A percentile compares a stretch with the other conserved stretches of the same genome.
Conservation (phyloP, 2,329 filamentous ascomycete species). For the Elsinoe fawcettii region DNA sequence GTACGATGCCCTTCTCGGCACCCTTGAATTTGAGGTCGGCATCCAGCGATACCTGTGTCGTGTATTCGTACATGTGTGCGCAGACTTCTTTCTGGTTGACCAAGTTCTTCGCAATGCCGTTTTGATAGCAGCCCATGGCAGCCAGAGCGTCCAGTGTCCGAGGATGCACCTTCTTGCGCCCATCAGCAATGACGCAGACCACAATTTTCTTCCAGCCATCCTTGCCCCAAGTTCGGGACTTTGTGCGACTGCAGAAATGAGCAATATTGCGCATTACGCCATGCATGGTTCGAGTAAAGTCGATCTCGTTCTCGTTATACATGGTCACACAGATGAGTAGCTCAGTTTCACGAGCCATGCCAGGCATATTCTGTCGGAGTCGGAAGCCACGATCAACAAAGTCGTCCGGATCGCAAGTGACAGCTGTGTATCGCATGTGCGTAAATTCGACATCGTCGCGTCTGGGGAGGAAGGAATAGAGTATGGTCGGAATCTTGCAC, state of each 20-base stretch:
- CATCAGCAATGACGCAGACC: slow-evolving; percentile 92
- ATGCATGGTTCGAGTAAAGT: slow-evolving; percentile 96
- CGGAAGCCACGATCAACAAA: slow-evolving; percentile 86
- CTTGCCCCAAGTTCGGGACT: slow-evolving; percentile 93
- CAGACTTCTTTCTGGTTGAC: slow-evolving; percentile 95
- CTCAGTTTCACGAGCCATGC: slow-evolving; percentile 80
- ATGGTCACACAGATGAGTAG: slow-evolving; percentile 96
- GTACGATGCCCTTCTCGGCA: slow-evolving; percentile 96
- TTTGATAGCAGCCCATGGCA: slow-evolving; percentile 95
- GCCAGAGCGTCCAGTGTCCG: slow-evolving; percentile 89
- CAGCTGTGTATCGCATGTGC: slow-evolving; percentile 96
- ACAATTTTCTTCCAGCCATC: slow-evolving; percentile 99
- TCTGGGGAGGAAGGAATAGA: slow-evolving; percentile 92
- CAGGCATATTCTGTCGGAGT: slow-evolving; percentile 80
- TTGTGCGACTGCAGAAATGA: slow-evolving; percentile 87
- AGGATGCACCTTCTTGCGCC: slow-evolving; percentile 85
- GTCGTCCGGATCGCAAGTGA: slow-evolving; percentile 96
- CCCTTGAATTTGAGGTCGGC: slow-evolving; percentile 97
- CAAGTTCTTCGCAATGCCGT: slow-evolving; percentile 96
- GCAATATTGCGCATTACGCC: slow-evolving; percentile 97
- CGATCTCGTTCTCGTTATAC: slow-evolving; percentile 98
- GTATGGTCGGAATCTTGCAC: slow-evolving; percentile 97
- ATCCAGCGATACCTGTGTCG: slow-evolving; percentile 93
- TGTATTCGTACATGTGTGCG: slow-evolving; percentile 98
- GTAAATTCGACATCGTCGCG: slow-evolving; percentile 94